phyloP scores from a whole-genome alignment of 192 early-diverging fungal species.

The Umbelopsis sp. region DNA sequence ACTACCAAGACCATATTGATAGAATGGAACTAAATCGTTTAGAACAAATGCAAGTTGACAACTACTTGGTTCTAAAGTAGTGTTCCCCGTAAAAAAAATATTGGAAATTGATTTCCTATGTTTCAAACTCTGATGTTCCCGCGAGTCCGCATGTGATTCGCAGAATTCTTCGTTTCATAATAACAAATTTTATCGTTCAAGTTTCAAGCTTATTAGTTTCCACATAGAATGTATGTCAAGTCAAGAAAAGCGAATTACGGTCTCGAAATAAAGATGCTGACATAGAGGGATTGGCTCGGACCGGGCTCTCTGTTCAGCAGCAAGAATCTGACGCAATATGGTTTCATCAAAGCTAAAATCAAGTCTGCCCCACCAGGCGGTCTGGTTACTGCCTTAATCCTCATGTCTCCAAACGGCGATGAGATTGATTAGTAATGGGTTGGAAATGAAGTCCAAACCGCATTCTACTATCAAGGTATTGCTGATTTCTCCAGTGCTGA shows the following conservation, averaged over 20 bases:
- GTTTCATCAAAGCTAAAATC: conserved; percentile 41
- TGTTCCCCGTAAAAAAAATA: too few species aligned
- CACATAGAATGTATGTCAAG: too few species aligned
- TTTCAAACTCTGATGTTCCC: too few species aligned
- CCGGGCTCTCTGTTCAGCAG: conserved; percentile 38
- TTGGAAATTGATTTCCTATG: too few species aligned
- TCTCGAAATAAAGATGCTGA: background rate
- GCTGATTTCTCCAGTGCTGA: background rate
- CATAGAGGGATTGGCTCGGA: background rate
- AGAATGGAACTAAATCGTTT: too few species aligned
- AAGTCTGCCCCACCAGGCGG: conserved; percentile 38
- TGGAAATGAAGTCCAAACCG: conserved; percentile 34
- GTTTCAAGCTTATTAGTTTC: too few species aligned
- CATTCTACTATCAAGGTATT: background rate
- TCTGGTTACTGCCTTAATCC: conserved; percentile 44
- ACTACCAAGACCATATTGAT: too few species aligned
- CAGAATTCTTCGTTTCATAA: too few species aligned
- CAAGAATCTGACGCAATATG: conserved; percentile 45
- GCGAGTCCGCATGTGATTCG: too few species aligned
- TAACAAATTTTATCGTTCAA: too few species aligned
- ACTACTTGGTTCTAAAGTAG: too few species aligned
- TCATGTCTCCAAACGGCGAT: conserved; percentile 31
- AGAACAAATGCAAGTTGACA: too few species aligned
- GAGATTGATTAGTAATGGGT: conserved; percentile 48
- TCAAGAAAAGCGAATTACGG: background rate